Conservation (phyloP, 345 rosid genomes). For the Dovyalis caffra region DNA sequence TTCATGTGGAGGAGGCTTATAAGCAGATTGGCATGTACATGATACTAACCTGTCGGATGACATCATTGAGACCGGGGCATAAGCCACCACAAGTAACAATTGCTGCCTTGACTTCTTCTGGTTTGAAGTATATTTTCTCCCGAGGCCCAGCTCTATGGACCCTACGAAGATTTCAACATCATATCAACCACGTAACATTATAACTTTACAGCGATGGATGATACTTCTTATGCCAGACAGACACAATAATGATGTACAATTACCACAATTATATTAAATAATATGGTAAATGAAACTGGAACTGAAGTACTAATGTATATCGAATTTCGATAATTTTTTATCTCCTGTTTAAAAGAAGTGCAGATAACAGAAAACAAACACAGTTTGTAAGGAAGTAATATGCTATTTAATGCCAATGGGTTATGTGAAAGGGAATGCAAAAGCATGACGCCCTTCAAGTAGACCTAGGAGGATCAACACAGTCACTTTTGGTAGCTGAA, state of each 20-base stretch:
- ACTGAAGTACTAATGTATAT: not conserved
- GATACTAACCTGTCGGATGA: conserved; percentile 71
- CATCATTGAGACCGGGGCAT: conserved; percentile 96
- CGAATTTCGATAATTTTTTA: not conserved
- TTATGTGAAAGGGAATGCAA: not conserved
- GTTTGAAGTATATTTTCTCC: conserved; percentile 80
- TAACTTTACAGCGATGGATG: not conserved
- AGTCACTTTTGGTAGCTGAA: not conserved
- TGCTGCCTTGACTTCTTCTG: conserved; percentile 88
- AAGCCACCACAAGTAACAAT: conserved; percentile 96
- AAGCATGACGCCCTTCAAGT: not conserved
- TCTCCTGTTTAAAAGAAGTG: not conserved
- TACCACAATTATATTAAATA: not conserved
- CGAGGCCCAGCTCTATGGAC: conserved; percentile 95
- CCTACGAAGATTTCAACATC: conserved; percentile 41
- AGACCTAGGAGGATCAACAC: not conserved
- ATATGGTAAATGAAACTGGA: conserved; percentile 4
- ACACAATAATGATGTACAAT: not conserved
- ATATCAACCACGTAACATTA: not conserved
- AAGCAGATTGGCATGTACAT: conserved; percentile 2
- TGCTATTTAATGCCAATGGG: not conserved
- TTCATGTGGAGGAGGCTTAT: not conserved
- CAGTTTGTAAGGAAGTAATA: not conserved
- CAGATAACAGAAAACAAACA: not conserved
- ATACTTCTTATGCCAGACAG: not conserved